A percentile compares a stretch with the other conserved stretches of the same genome.
phyloP scores from a whole-genome alignment of 192 early-diverging fungal genomes.

The Rhizoclosmatium globosum region DNA sequence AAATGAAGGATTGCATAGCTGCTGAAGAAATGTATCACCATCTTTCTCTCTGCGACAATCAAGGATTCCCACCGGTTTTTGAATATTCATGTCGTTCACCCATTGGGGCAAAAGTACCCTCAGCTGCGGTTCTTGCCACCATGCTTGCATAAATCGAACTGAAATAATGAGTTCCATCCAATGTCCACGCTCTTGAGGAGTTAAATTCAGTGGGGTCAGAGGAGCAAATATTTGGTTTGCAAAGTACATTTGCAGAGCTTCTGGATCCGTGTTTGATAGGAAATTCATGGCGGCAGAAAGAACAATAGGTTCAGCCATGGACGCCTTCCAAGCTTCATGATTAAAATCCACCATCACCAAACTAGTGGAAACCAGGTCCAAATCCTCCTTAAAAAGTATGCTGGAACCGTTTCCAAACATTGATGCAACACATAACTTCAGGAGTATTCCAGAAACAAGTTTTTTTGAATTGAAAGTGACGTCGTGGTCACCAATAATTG shows the following conservation, averaged over 20 bases:
- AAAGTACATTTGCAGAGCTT: not conserved
- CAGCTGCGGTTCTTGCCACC: not conserved
- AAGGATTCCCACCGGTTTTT: not conserved
- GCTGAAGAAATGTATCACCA: constrained; percentile 20
- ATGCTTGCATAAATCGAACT: constrained; percentile 1
- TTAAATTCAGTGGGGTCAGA: not conserved
- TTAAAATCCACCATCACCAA: not conserved
- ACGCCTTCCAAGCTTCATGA: not conserved
- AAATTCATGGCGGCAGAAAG: not conserved
- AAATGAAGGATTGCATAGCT: constrained; percentile 13
- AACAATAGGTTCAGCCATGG: constrained; percentile 13
- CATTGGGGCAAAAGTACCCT: not conserved
- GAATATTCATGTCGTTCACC: not conserved
- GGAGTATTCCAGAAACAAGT: constrained; percentile 1
- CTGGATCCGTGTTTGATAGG: not conserved
- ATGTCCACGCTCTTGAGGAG: constrained; percentile 29
- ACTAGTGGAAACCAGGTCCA: not conserved
- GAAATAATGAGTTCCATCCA: constrained; percentile 21
- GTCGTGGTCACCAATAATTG: not conserved
- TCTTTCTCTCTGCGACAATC: not conserved
- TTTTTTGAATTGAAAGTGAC: not conserved
- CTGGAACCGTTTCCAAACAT: constrained; percentile 15
- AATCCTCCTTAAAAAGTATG: constrained; percentile 1
- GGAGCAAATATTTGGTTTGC: constrained; percentile 5
- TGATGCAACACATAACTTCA: constrained; percentile 1